Percentiles rank a stretch among this genome's conserved stretches.
phyloP scores from a whole-genome alignment of 1,284 basidiomycete species.

The Trametes polyzona region DNA sequence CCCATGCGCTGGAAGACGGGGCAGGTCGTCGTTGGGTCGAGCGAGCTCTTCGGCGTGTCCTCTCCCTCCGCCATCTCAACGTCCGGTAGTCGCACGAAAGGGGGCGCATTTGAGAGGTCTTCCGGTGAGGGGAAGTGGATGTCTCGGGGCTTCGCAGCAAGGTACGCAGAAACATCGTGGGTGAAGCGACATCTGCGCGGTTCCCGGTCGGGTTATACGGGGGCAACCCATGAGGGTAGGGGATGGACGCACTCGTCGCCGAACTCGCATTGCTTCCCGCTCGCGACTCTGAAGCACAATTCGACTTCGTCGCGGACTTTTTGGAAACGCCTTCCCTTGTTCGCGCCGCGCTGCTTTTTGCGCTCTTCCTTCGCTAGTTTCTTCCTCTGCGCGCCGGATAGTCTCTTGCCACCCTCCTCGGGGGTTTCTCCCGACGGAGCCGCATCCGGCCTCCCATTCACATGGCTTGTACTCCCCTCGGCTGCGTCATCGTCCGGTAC shows the following conservation, averaged over 20 bases:
- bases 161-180: conserved; percentile 81
- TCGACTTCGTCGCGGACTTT: conserved; percentile 77
- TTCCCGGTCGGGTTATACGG: not conserved
- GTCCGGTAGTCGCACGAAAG: conserved; percentile 50
- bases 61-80: conserved; percentile 36
- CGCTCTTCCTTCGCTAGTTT: conserved; percentile 64
- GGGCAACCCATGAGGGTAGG: not conserved
- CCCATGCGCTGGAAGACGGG: conserved; percentile 78
- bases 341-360: conserved; percentile 75
- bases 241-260: conserved; percentile 58
- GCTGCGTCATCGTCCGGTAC: conserved; percentile 77
- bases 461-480: conserved; percentile 60
- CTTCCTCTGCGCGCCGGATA: conserved; percentile 43
- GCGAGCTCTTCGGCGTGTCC: conserved; percentile 38
- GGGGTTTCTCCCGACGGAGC: conserved; percentile 34
- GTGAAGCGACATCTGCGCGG: conserved; percentile 75
- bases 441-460: conserved; percentile 33
- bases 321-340: conserved; percentile 76
- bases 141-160: conserved; percentile 78
- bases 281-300: conserved; percentile 75
- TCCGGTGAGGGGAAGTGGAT: conserved; percentile 57
- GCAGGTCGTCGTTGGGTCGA: conserved; percentile 61
- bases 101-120: conserved; percentile 47
- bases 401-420: conserved; percentile 27
- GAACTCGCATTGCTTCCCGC: conserved; percentile 65